A percentile compares a stretch with the other conserved stretches of the same genome.
These are phyloP conservation scores for Lachancea sp. DNA, from an alignment of 805 yeast genomes.

Conservation along the genomic window DNA sequence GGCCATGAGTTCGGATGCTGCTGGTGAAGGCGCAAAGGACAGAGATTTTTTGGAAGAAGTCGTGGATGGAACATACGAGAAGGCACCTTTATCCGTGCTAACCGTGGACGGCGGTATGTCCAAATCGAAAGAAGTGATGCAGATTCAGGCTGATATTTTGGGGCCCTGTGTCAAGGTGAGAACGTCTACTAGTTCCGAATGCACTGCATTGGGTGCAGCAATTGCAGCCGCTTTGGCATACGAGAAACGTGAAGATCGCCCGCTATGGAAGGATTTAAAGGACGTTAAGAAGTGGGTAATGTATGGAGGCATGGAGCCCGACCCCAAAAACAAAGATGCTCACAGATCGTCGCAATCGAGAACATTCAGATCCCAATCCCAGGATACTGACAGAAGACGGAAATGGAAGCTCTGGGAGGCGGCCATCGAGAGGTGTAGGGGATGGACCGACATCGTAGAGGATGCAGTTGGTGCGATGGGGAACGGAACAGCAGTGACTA, in stretches of 20 bases:
- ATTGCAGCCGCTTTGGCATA: slow-evolving; percentile 80
- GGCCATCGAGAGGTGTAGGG: slow-evolving; percentile 73
- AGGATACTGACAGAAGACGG: slow-evolving; percentile 52
- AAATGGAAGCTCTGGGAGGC: slow-evolving; percentile 76
- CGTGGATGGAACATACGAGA: slow-evolving; percentile 35
- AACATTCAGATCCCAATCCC: slow-evolving; percentile 38
- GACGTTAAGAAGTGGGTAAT: slow-evolving; percentile 87
- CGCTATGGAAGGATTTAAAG: slow-evolving; percentile 66
- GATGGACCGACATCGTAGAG: slow-evolving; percentile 50
- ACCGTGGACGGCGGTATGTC: slow-evolving; percentile 97
- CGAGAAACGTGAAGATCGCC: slow-evolving; percentile 45
- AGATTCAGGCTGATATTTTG: slow-evolving; percentile 84
- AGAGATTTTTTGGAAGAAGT: slow-evolving; percentile 50
- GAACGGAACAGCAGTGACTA: slow-evolving; percentile 1
- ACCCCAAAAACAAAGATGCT: slow-evolving; percentile 11
- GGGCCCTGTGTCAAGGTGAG: slow-evolving; percentile 81
- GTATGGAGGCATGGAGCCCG: slow-evolving; percentile 75
- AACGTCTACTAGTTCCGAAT: slow-evolving; percentile 77
- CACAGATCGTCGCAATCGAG: slow-evolving; percentile 27
- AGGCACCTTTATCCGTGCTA: slow-evolving; percentile 46
- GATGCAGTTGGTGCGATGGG: neutral
- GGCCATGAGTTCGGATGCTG: slow-evolving; percentile 85
- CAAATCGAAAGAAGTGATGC: slow-evolving; percentile 83
- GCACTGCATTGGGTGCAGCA: slow-evolving; percentile 95
- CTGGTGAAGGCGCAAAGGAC: slow-evolving; percentile 40